Percentiles rank a stretch among this genome's conserved stretches.
Evolutionary conservation across 192 early-diverging fungal genomes (phyloP).

Genomic region (Glomus cerebriforme): DNA sequence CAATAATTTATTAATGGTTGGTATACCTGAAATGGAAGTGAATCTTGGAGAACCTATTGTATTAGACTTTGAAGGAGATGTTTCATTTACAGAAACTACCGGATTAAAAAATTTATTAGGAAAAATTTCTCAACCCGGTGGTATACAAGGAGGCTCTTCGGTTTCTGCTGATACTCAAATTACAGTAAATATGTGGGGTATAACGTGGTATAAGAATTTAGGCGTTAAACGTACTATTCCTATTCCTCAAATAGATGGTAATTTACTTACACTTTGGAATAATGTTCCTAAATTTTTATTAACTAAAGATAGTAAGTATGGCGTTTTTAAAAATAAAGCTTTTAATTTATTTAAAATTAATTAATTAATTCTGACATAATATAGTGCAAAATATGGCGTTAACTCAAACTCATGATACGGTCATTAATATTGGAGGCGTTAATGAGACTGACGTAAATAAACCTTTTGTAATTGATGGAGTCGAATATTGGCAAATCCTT

Average conservation of each 20-base stretch:
- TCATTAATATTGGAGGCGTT: background rate
- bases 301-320: background rate
- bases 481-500: background rate
- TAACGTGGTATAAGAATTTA: background rate
- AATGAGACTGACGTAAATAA: background rate
- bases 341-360: background rate
- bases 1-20: background rate
- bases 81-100: background rate
- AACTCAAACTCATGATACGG: too few species aligned
- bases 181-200: background rate
- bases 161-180: background rate
- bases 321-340: background rate
- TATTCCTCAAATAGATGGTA: background rate
- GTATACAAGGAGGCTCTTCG: background rate
- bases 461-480: background rate
- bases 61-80: background rate
- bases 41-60: background rate
- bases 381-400: background rate
- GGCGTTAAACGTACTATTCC: background rate
- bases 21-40: background rate
- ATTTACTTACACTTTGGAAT: background rate
- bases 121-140: background rate
- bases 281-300: background rate
- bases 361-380: background rate
- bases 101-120: background rate